These are phyloP conservation scores for Ailanthus altissimus DNA, from an alignment of 345 rosid species.

Conservation along the genomic window DNA sequence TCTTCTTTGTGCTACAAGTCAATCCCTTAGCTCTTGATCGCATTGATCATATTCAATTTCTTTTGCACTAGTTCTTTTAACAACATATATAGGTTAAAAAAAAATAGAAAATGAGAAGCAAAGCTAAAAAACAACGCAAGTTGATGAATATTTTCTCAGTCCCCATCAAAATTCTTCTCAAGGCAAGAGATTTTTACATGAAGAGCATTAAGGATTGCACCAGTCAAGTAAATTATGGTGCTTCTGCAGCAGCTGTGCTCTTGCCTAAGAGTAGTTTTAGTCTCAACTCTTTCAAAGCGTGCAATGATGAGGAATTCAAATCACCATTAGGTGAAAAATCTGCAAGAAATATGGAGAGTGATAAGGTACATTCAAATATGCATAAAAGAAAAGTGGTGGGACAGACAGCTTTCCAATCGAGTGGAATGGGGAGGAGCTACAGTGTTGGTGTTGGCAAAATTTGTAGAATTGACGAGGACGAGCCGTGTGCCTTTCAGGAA, in stretches of 20 bases:
- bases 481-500: conserved; percentile 43
- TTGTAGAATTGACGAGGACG: conserved; percentile 48
- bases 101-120: conserved; percentile 21
- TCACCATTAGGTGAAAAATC: conserved; percentile 9
- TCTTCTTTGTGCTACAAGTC: background rate
- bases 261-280: conserved; percentile 35
- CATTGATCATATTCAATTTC: too few species aligned
- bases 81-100: background rate
- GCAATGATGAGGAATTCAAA: conserved; percentile 23
- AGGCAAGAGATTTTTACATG: conserved; percentile 38
- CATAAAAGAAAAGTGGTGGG: background rate
- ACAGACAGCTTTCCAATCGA: background rate
- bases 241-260: background rate
- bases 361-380: too few species aligned
- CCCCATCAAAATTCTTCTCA: conserved; percentile 36
- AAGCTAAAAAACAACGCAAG: conserved; percentile 25
- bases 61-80: background rate
- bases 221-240: conserved; percentile 20
- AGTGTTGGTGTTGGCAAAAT: conserved; percentile 54
- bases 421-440: conserved; percentile 36
- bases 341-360: too few species aligned
- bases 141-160: conserved; percentile 20
- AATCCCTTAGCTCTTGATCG: too few species aligned
- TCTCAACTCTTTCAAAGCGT: conserved; percentile 24
- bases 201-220: conserved; percentile 32